Base-by-base conservation (phyloP, 345 rosid genomes). In the Conringia planisiliqua region DNA sequence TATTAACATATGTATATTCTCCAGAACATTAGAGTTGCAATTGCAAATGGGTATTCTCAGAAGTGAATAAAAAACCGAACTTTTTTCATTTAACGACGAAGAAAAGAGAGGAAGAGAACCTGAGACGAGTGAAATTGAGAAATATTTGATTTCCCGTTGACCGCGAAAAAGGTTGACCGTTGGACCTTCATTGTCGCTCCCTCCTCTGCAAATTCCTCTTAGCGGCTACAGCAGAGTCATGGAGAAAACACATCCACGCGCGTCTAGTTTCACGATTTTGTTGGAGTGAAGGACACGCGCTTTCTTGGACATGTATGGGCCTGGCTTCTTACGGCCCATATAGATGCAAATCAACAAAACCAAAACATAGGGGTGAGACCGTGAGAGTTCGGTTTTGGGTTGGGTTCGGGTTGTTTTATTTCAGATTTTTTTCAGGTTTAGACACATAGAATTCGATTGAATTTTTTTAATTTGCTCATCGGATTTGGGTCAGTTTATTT, bases 51-150 rank as follows among this genome's bases (percentile, higher is more conserved):
- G 65, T 56, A 18, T 42, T 56, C 29, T 14, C 38, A 10, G 30
- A 72, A 47, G 26, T 17, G 55, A 24, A 22, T 24, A 62, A 47
- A 38, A 26, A 51, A 2, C 6, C 24, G 27, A 46, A 14, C 8
- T 69, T 32, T 66, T 30, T 30, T 4, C 6, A 4, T 11, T 30
- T 13, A 2, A 35, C 1, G 18, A 47, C 8, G 32, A 30, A 26
- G 38, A 26, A 17, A 22, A 18, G 1, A 30, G 18, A 8, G n/a
- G 6, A 22, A 7, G n/a, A 26, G 6, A 56, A 77, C 77, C 77
- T 71, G 81, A 64, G 81, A 64, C 4, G 78, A 60, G 32, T 59
- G 68, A 51, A 40, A 73, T 73, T 36, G 81, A 66, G 10, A 68
- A 50, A 66, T 38, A 43, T 66, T 72, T 4, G 73, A 46, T 71